These are phyloP conservation scores for Penicillium paneum DNA, from an alignment of 2,329 filamentous ascomycete species.

Conservation along the genomic window DNA sequence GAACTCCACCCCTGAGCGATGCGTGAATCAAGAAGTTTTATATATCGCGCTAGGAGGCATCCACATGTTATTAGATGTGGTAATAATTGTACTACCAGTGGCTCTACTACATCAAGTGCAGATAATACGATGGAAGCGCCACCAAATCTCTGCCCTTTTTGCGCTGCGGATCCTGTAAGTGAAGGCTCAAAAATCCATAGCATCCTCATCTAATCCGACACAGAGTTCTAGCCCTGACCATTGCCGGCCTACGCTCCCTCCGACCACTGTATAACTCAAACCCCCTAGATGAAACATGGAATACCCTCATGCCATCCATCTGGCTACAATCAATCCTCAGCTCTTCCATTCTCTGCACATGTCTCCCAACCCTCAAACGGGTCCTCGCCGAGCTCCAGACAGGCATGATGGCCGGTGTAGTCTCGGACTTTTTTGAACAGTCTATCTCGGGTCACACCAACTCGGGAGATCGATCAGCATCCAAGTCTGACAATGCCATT, in stretches of 20 bases:
- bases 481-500: not conserved
- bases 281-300: constrained; percentile 5
- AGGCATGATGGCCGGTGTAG: constrained; percentile 11
- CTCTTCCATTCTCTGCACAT: constrained; percentile 9
- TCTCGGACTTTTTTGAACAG: constrained; percentile 11
- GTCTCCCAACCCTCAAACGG: constrained; percentile 11
- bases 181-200: not conserved
- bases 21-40: constrained; percentile 8
- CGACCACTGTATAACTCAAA: not conserved
- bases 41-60: constrained; percentile 1
- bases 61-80: constrained; percentile 10
- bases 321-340: constrained; percentile 12
- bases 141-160: constrained; percentile 10
- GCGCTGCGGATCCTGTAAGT: constrained; percentile 10
- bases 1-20: constrained; percentile 2
- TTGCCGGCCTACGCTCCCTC: constrained; percentile 6
- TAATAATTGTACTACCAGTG: constrained; percentile 5
- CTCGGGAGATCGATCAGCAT: not conserved
- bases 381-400: constrained; percentile 12
- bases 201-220: not conserved
- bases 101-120: constrained; percentile 11
- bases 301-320: constrained; percentile 8
- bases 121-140: constrained; percentile 7
- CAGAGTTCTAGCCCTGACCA: constrained; percentile 10
- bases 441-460: constrained; percentile 4